phyloP scores from a whole-genome alignment of 768 basidiomycete genomes.

The Lentinula guzmanii region DNA sequence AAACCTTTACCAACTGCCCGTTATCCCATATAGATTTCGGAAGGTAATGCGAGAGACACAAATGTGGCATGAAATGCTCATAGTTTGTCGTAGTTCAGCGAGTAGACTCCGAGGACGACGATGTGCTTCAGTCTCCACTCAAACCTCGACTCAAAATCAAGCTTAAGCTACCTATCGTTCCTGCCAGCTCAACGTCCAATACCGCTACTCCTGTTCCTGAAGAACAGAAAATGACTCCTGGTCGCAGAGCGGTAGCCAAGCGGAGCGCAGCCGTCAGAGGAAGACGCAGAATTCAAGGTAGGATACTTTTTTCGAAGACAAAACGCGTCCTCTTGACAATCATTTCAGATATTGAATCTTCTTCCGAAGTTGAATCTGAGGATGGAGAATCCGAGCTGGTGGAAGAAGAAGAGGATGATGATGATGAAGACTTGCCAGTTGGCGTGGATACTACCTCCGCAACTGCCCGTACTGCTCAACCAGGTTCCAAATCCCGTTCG shows the following conservation, averaged over 20 bases:
- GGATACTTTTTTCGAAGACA: background rate
- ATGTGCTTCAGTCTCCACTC: slow-evolving; percentile 7
- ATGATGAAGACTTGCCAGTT: background rate
- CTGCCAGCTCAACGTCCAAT: slow-evolving; percentile 10
- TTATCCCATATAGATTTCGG: background rate
- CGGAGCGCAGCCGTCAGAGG: slow-evolving; percentile 4
- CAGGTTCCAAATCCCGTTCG: slow-evolving; percentile 18
- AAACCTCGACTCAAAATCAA: slow-evolving; percentile 11
- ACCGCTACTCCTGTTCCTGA: slow-evolving; percentile 10
- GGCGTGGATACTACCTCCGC: background rate
- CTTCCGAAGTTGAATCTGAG: slow-evolving; percentile 1
- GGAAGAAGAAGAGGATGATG: slow-evolving; percentile 4
- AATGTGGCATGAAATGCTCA: background rate
- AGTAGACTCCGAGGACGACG: slow-evolving; percentile 7
- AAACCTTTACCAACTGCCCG: background rate
- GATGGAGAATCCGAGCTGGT: background rate
- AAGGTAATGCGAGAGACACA: background rate
- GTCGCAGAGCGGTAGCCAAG: background rate
- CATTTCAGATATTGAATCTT: background rate
- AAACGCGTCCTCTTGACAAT: background rate
- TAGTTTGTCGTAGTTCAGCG: background rate
- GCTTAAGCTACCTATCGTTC: slow-evolving; percentile 8
- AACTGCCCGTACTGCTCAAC: background rate
- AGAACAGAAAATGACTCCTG: slow-evolving; percentile 2
- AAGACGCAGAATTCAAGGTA: slow-evolving; percentile 5